Evolutionary conservation across 257 asterid species (phyloP), one percentile per base, ranked within the genome.

Genomic region (Scutellaria baicalensis): DNA sequence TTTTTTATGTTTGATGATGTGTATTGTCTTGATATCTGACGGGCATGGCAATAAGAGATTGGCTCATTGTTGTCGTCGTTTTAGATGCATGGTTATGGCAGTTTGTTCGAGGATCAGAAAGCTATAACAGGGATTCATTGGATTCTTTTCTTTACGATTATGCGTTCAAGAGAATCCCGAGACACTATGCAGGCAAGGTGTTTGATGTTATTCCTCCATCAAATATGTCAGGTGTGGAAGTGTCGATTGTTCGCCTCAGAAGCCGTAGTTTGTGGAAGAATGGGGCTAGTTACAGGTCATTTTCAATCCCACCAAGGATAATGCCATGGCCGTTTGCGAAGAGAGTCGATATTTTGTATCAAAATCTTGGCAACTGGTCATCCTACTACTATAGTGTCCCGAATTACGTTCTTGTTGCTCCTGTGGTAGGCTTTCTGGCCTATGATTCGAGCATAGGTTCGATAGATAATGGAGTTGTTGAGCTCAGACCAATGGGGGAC

Each of bases 361-460:
- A 86, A 60, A 81, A 87, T 68, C 80, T 92, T 1, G 92, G 94
- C 0, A 87, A 86, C 52, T 79, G 77, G 87, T 87, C 96, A 1
- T 77, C 84, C 0, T 47, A 49, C 43, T 87, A 83, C 75, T 89
- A 83, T 51, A 75, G 57, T 20, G 89, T 86, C 47, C 80, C 89
- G 2, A 77, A 84, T 60, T 55, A 83, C 64, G 80, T 78, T 1
- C 56, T 89, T 9, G 81, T 87, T 13, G 78, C 91, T 13, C 96
- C 98, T 51, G 94, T 89, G 5, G 3, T 88, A 21, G 98, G 96
- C 13, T 61, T 87, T 6, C 40, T 84, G 36, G 85, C 74, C 11
- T 89, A 87, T 40, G 83, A 84, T 62, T 47, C 79, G 1, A 70
- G 67, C 31, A 27, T 33, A 36, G 21, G 58, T 13, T 71, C 76